Evolutionary conservation across 2,329 filamentous ascomycete species (phyloP).

Genomic region (Fusarium buharicum): DNA sequence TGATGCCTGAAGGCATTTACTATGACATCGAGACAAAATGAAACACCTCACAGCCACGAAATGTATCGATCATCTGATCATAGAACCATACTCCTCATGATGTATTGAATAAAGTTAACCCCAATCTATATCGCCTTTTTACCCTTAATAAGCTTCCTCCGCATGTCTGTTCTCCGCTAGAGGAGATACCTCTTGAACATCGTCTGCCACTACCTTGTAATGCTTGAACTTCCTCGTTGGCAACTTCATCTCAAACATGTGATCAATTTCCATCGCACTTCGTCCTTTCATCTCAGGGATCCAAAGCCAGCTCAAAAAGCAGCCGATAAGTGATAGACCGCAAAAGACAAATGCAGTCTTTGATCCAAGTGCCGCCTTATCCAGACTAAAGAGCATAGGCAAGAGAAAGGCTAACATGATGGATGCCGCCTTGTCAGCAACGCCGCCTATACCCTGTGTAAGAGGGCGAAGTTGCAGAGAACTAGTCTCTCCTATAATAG

Average conservation of each 20-base stretch:
- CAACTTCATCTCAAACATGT: slow-evolving; percentile 36
- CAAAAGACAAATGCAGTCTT: slow-evolving; percentile 56
- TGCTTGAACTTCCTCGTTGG: slow-evolving; percentile 30
- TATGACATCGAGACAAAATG: slow-evolving; percentile 60
- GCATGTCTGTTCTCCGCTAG: background rate
- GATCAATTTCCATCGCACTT: slow-evolving; percentile 38
- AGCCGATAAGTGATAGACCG: slow-evolving; percentile 40
- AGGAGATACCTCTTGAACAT: slow-evolving; percentile 21
- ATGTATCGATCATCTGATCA: no score
- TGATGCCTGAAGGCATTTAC: slow-evolving; percentile 73
- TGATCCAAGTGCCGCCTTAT: slow-evolving; percentile 51
- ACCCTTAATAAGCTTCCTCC: no score
- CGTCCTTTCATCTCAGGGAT: slow-evolving; percentile 42
- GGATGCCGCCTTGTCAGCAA: slow-evolving; percentile 52
- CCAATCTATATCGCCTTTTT: no score
- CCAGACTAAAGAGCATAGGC: slow-evolving; percentile 46
- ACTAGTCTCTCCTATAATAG: slow-evolving; percentile 50
- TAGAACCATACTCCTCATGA: no score
- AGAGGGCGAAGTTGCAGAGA: slow-evolving; percentile 38
- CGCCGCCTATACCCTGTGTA: slow-evolving; percentile 54
- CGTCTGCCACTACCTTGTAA: slow-evolving; percentile 10
- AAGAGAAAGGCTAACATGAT: slow-evolving; percentile 44
- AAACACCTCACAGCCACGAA: no score
- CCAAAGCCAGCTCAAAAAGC: slow-evolving; percentile 39
- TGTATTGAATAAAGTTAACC: no score